These are phyloP conservation scores for Recurvomyces mirabilis DNA, from an alignment of 495 filamentous ascomycete species.

Conservation along the genomic window DNA sequence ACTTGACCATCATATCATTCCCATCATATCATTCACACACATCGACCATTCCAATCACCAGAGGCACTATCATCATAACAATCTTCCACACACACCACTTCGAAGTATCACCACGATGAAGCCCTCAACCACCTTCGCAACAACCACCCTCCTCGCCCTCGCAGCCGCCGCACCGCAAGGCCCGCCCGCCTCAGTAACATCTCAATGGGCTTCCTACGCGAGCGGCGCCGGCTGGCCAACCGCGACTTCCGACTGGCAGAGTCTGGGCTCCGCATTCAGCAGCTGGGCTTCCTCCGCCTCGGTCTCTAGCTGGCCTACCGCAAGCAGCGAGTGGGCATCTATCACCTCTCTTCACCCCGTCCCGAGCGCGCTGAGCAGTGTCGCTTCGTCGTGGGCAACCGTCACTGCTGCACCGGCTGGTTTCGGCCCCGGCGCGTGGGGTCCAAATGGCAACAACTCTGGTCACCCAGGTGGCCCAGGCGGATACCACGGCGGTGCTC, in stretches of 20 bases:
- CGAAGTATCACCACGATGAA: slow-evolving; percentile 12
- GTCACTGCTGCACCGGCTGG: not conserved
- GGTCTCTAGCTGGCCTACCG: slow-evolving; percentile 12
- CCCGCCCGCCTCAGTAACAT: slow-evolving; percentile 6
- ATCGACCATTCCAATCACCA: no score
- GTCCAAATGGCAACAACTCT: not conserved
- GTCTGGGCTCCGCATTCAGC: not conserved
- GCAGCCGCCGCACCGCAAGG: slow-evolving; percentile 6
- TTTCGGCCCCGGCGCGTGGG: not conserved
- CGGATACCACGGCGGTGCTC: not conserved
- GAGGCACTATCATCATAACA: not conserved
- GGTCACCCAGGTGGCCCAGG: not conserved
- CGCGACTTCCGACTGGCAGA: slow-evolving; percentile 1
- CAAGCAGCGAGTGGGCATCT: slow-evolving; percentile 7
- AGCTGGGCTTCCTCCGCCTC: slow-evolving; percentile 10
- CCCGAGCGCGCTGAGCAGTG: slow-evolving; percentile 4
- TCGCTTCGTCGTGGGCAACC: not conserved
- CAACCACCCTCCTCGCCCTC: slow-evolving; percentile 7
- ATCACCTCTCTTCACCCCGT: slow-evolving; percentile 12
- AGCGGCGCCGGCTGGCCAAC: slow-evolving; percentile 7
- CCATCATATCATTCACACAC: no score
- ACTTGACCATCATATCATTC: no score
- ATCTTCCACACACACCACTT: not conserved
- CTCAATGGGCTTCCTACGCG: slow-evolving; percentile 4
- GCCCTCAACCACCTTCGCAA: slow-evolving; percentile 2